phyloP scores from a whole-genome alignment of 225 moss, liverwort and hornwort species.

The Asterella californica region DNA sequence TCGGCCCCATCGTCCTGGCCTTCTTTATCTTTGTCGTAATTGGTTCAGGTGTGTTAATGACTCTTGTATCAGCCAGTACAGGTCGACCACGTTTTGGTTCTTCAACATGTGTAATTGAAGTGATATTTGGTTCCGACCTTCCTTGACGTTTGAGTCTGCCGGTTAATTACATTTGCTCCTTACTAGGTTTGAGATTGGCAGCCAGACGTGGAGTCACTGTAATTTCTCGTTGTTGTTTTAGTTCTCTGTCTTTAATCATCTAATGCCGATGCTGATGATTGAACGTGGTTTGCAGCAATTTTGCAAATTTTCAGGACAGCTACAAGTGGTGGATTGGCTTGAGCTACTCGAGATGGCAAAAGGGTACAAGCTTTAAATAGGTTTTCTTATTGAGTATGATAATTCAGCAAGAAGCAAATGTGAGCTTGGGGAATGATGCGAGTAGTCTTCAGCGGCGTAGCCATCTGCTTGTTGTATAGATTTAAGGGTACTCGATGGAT shows the following conservation, averaged over 20 bases:
- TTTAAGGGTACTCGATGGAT: neutral
- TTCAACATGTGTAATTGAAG: neutral
- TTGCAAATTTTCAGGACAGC: conserved; percentile 84
- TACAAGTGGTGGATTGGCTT: conserved; percentile 63
- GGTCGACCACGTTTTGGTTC: neutral
- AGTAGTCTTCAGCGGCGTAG: neutral
- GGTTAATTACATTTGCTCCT: too few species aligned
- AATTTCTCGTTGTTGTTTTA: neutral
- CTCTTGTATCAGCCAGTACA: neutral
- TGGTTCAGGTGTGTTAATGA: conserved; percentile 49
- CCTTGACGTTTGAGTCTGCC: too few species aligned
- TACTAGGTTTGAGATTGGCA: neutral
- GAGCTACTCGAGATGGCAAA: conserved; percentile 12
- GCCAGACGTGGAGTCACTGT: neutral
- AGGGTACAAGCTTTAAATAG: too few species aligned
- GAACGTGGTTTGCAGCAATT: conserved; percentile 46
- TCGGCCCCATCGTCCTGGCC: conserved; percentile 74
- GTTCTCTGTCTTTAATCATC: neutral
- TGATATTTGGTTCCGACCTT: too few species aligned
- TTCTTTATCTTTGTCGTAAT: conserved; percentile 87
- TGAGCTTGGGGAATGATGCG: neutral
- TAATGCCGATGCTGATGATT: neutral
- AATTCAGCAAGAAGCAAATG: neutral
- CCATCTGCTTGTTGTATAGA: neutral
- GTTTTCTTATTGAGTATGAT: neutral